Conservation (phyloP, 768 basidiomycete genomes). For the Lentinula lateritia region DNA sequence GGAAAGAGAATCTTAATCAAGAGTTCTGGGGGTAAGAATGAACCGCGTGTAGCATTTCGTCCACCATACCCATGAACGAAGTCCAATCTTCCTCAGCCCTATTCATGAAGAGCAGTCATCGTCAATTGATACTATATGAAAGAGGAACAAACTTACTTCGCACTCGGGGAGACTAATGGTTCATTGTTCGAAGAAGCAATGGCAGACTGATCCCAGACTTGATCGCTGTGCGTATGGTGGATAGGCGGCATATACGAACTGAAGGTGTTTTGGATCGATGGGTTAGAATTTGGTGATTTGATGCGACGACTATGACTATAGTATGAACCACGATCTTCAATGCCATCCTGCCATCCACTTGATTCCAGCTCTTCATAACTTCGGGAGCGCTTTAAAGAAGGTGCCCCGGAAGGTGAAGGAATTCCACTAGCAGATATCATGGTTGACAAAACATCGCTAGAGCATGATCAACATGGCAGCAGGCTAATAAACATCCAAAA, state of each 20-base stretch:
- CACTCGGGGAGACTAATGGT: not conserved
- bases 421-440: not conserved
- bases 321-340: not conserved
- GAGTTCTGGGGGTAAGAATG: not conserved
- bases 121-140: not conserved
- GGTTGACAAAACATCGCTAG: not conserved
- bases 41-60: not conserved
- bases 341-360: not conserved
- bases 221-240: not conserved
- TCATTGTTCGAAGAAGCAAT: not conserved
- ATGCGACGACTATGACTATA: not conserved
- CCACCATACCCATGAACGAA: constrained; percentile 1
- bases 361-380: not conserved
- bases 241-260: not conserved
- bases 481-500: no score
- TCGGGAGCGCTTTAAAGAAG: not conserved
- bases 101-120: not conserved
- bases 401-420: not conserved
- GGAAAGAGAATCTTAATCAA: not conserved
- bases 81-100: not conserved
- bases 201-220: not conserved
- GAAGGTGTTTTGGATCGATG: not conserved
- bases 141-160: not conserved
- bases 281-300: not conserved
- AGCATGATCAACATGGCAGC: not conserved